Base-by-base conservation (phyloP, 140 eudicot genomes). In the Stevia rebaudiana region DNA sequence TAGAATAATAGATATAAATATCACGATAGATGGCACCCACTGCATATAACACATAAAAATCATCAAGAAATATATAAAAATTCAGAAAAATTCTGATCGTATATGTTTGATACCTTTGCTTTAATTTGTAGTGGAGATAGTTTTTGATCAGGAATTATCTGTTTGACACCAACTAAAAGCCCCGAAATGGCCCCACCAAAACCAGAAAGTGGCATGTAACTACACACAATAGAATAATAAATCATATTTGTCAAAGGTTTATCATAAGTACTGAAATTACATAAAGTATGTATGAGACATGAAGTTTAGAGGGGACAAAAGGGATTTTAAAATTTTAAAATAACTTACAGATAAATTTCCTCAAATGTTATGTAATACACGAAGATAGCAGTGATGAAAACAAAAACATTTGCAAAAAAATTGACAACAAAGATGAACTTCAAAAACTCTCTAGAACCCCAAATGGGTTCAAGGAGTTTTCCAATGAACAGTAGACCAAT, bases 371-470 rank as follows among this genome's bases (percentile, higher is more conserved):
- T 66, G 70, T 87, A 90, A 80, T 90, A 90, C 71, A 87, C 46
- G 73, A 86, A 71, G 57, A 90, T 83, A 54, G 97, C 88, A 0
- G 97, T 86, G 57, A 90, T 78, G 79, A 90, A 90, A 24, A 90
- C 97, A 12, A 83, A 82, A 28, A 84, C 71, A 22, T 83, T 82
- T 41, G 95, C 87, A 72, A 90, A 76, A 59, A 90, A 81, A 83
- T 90, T 90, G 46, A 90, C 94, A 4, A 87, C 75, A 65, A 87
- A 90, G 64, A 90, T 90, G 78, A 90, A 90, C 83, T 90, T 90
- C 72, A 90, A 53, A 77, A 90, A 90, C 65, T 90, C 98, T 63
- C 85, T 76, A 67, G 98, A 69, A 60, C 98, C 98, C 97, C 98
- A 90, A 0, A 90, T 80, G 54, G 98, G 95, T 40, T 90, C 98